Percentiles rank a stretch among this genome's conserved stretches.
phyloP scores from a whole-genome alignment of 176 grass and related monocot genomes.

The Phragmites australis region DNA sequence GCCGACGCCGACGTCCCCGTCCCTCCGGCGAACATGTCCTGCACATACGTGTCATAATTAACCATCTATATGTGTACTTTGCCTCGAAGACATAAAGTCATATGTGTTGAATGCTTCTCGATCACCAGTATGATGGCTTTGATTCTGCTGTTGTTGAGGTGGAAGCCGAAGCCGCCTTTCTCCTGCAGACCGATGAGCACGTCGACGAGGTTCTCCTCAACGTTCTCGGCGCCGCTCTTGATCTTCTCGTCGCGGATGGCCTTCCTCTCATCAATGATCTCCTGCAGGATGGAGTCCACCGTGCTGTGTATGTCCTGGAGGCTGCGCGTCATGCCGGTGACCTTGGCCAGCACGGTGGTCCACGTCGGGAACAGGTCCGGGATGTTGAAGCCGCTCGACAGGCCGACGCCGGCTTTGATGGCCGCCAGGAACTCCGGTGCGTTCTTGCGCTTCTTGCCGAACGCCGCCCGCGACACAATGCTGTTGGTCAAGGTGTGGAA shows the following conservation, averaged over 20 bases:
- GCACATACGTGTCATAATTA: background rate
- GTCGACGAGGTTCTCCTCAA: constrained; percentile 35
- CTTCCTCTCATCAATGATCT: constrained; percentile 19
- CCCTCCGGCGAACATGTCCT: constrained; percentile 19
- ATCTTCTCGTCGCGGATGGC: background rate
- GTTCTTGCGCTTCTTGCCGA: constrained; percentile 29
- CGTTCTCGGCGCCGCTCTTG: background rate
- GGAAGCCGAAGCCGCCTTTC: constrained; percentile 21
- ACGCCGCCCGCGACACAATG: constrained; percentile 18
- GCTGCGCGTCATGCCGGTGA: constrained; percentile 22
- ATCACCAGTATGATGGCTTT: constrained; percentile 22
- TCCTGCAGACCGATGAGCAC: constrained; percentile 33
- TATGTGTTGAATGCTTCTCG: no score
- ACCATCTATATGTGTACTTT: no score
- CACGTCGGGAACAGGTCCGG: constrained; percentile 25
- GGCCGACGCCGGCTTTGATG: constrained; percentile 12
- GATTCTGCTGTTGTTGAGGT: constrained; percentile 13
- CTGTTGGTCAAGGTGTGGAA: constrained; percentile 33
- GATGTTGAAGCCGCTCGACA: constrained; percentile 22
- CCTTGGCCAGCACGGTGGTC: background rate
- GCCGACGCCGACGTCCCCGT: constrained; percentile 2
- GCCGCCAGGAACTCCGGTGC: constrained; percentile 26
- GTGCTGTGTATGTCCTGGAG: background rate
- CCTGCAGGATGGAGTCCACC: constrained; percentile 23
- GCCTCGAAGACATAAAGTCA: no score